Evolutionary conservation across 2,329 filamentous ascomycete genomes (phyloP).

Genomic region (Simplicillium aogashimaense): DNA sequence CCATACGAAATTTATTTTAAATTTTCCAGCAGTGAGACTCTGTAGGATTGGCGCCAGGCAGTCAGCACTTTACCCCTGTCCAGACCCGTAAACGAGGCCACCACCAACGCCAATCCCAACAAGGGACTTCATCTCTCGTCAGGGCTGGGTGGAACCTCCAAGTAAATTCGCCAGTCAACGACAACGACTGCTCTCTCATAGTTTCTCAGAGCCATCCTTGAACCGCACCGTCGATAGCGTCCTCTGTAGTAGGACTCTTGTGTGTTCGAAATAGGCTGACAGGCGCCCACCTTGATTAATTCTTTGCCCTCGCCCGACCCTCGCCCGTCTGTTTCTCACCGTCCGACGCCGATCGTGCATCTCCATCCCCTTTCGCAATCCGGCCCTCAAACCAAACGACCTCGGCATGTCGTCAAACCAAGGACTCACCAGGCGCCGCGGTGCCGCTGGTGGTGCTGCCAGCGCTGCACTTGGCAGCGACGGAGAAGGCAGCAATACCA

Average conservation of each 20-base stretch:
- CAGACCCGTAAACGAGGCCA: neutral
- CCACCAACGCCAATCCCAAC: neutral
- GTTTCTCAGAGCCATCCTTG: neutral
- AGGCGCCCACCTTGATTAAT: too few relatives aligned
- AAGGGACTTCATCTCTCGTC: neutral
- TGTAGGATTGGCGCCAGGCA: too few relatives aligned
- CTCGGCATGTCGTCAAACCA: conserved; percentile 25
- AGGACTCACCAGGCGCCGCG: conserved; percentile 55
- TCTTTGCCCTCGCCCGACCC: neutral
- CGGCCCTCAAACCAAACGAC: neutral
- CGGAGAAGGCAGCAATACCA: conserved; percentile 44
- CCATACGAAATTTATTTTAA: too few relatives aligned
- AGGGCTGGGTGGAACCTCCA: neutral
- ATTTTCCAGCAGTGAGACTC: too few relatives aligned
- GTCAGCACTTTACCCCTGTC: neutral
- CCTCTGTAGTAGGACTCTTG: too few relatives aligned
- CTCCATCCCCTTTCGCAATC: neutral
- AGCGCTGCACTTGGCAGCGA: conserved; percentile 41
- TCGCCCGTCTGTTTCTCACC: neutral
- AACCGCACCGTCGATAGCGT: too few relatives aligned
- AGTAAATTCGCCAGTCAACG: neutral
- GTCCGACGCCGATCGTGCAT: neutral
- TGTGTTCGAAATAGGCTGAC: too few relatives aligned
- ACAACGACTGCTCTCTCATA: neutral
- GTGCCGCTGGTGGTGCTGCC: conserved; percentile 44